Evolutionary conservation across 2,329 filamentous ascomycete genomes (phyloP), one percentile per base, ranked within the genome.

Genomic region (Coniochaeta prunicola): DNA sequence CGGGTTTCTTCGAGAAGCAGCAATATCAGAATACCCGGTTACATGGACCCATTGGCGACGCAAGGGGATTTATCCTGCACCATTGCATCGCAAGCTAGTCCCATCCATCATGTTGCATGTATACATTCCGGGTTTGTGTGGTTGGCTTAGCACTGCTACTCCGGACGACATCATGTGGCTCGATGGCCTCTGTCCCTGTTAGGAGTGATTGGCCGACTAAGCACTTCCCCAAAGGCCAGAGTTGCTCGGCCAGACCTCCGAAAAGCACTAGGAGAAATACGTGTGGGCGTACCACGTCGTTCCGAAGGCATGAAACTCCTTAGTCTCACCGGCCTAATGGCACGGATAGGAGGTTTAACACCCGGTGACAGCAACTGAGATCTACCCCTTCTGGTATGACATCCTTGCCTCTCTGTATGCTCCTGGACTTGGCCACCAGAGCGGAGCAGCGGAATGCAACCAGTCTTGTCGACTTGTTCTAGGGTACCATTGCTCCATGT

Each of bases 21-120:
- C 45, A 50, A 50, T 50, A 50, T 50, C 45, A 50, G 21, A 50
- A 50, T 50, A 50, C 45, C 45, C 45, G 45, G 45, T 50, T 50
- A 50, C 45, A 12, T 21, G 40, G 19, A 45, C n/a, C 21, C 17
- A 26, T 17, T 15, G 24, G 45, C 21, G 45, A 26, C 45, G 28
- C 45, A 30, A 28, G 4, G 45, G 2, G 24, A 4, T 45, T 50
- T 30, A 50, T 10, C 19, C 21, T 45, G 19, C 2, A 2, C 40
- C 40, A 45, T 21, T 3, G 2, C 19, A 2, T 13, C 3, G 2
- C 3, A 26, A 21, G 3, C 12, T 45, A 3, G 19, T 17, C 17
- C 21, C 21, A 19, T 48, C 21, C 42, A n/a, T 6, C 21, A 24
- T 48, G 42, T 21, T 13, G 21, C 42, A 50, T 28, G 45, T 13